phyloP scores from a whole-genome alignment of 805 yeast genomes.

The Saturnispora halmiae region DNA sequence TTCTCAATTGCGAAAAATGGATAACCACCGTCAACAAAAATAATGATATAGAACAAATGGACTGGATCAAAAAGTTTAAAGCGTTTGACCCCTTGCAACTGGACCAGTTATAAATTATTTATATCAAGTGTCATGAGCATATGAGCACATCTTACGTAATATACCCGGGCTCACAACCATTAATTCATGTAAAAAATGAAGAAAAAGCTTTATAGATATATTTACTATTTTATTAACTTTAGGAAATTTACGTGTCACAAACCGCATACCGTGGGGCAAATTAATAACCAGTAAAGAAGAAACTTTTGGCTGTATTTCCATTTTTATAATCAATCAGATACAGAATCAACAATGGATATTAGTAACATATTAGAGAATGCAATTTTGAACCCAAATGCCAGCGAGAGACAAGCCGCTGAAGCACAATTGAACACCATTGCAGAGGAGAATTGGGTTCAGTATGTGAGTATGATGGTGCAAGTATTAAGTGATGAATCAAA shows the following conservation, averaged over 20 bases:
- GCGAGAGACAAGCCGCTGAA: constrained; percentile 69
- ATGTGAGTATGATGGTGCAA: constrained; percentile 57
- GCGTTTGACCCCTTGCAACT: neutral
- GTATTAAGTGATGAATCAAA: constrained; percentile 58
- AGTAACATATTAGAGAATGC: constrained; percentile 71
- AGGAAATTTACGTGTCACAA: constrained; percentile 2
- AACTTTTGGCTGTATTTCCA: neutral
- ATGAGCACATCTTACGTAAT: constrained; percentile 5
- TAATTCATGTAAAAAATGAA: neutral
- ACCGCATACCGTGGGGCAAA: neutral
- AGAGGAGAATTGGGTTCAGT: constrained; percentile 66
- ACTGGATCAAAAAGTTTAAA: constrained; percentile 1
- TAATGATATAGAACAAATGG: neutral
- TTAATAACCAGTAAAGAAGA: neutral
- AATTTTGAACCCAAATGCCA: constrained; percentile 57
- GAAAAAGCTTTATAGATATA: neutral
- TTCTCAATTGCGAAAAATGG: constrained; percentile 41
- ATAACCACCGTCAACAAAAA: constrained; percentile 71
- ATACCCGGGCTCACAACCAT: constrained; percentile 7
- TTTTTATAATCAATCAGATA: neutral
- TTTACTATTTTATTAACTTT: neutral
- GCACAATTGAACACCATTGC: constrained; percentile 63
- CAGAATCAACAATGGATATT: constrained; percentile 42
- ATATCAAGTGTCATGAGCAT: constrained; percentile 1
- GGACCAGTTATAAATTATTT: neutral